Percentiles rank a stretch among this genome's conserved stretches.
These are phyloP conservation scores for Mallotus nudiflorus DNA, from an alignment of 345 rosid species.

Conservation along the genomic window DNA sequence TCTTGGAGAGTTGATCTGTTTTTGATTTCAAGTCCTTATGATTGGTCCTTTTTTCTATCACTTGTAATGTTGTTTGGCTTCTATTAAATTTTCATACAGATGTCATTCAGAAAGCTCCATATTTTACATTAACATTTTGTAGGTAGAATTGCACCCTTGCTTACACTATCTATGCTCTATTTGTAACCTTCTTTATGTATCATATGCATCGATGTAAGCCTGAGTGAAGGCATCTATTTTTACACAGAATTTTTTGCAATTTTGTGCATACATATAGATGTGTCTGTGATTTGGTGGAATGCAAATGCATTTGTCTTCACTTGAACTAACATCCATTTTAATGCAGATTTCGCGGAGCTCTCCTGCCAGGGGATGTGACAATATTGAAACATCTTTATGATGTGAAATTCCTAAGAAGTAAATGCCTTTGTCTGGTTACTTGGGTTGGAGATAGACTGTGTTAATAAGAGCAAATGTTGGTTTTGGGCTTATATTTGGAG, in stretches of 20 bases:
- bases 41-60: too few species aligned
- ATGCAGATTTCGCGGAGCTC: conserved; percentile 41
- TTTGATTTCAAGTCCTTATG: too few species aligned
- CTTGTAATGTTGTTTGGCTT: too few species aligned
- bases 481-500: conserved; percentile 30
- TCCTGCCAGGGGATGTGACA: conserved; percentile 29
- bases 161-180: too few species aligned
- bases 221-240: not conserved
- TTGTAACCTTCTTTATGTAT: too few species aligned
- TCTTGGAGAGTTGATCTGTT: too few species aligned
- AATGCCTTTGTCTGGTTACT: conserved; percentile 44
- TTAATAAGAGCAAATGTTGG: conserved; percentile 35
- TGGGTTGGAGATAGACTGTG: conserved; percentile 43
- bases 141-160: too few species aligned
- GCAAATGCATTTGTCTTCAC: not conserved
- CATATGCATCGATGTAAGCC: too few species aligned
- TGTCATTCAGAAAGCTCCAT: too few species aligned
- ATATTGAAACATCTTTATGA: conserved; percentile 30
- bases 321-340: not conserved
- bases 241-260: not conserved
- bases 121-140: too few species aligned
- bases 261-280: not conserved
- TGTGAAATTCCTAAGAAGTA: conserved; percentile 36
- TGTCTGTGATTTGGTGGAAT: not conserved
- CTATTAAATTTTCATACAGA: too few species aligned